Evolutionary conservation across 1,284 basidiomycete genomes (phyloP).

Genomic region (Malassezia restricta): DNA sequence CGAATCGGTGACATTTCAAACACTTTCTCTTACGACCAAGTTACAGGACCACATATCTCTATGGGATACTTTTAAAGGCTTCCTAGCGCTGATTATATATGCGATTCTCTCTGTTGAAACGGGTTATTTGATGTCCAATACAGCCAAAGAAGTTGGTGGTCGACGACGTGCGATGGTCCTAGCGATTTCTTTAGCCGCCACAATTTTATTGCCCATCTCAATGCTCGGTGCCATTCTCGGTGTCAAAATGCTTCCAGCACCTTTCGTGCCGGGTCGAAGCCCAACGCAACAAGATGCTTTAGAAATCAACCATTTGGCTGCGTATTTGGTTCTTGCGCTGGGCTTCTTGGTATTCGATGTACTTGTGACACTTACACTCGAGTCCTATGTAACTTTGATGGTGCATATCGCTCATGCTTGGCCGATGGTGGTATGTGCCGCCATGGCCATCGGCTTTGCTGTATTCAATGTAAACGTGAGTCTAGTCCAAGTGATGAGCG

Average conservation of each 20-base stretch:
- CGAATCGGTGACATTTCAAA: slow-evolving; percentile 8
- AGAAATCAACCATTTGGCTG: slow-evolving; percentile 26
- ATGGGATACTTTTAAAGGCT: slow-evolving; percentile 21
- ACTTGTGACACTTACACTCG: slow-evolving; percentile 33
- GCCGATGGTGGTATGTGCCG: slow-evolving; percentile 32
- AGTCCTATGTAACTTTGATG: slow-evolving; percentile 30
- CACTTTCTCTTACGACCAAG: slow-evolving; percentile 21
- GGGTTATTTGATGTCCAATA: slow-evolving; percentile 26
- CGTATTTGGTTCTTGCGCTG: slow-evolving; percentile 33
- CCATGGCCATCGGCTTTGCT: slow-evolving; percentile 29
- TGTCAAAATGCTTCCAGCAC: slow-evolving; percentile 18
- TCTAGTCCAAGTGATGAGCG: slow-evolving; percentile 21
- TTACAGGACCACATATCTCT: slow-evolving; percentile 17
- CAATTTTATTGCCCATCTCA: slow-evolving; percentile 22
- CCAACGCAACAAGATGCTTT: slow-evolving; percentile 8
- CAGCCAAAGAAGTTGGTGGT: slow-evolving; percentile 29
- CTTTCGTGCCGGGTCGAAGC: slow-evolving; percentile 6
- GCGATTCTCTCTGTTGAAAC: slow-evolving; percentile 35
- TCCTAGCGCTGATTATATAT: slow-evolving; percentile 24
- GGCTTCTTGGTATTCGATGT: slow-evolving; percentile 33
- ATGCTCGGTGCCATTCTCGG: slow-evolving; percentile 23
- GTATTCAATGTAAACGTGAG: slow-evolving; percentile 26
- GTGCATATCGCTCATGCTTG: slow-evolving; percentile 36
- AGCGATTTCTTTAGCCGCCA: slow-evolving; percentile 26
- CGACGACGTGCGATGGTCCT: slow-evolving; percentile 34